Conservation (phyloP, 352 stramenopile genomes). For the Globisporangium nagaii region DNA sequence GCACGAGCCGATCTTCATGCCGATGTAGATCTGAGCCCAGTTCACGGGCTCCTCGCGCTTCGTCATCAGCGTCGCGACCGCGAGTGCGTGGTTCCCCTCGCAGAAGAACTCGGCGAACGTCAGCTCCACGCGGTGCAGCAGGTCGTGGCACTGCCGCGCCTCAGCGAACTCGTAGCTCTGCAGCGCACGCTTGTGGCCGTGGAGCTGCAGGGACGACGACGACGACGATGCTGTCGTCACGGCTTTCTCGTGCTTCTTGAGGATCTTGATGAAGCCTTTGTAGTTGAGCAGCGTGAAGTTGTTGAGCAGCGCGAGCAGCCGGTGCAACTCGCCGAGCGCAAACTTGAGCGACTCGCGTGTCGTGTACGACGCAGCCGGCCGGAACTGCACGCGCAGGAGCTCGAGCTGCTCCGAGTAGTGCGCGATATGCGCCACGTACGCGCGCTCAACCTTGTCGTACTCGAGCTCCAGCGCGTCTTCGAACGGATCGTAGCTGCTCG, state of each 20-base stretch:
- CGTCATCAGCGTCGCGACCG: slow-evolving; percentile 72
- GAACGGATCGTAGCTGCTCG: slow-evolving; percentile 87
- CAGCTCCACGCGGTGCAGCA: slow-evolving; percentile 50
- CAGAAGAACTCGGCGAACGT: slow-evolving; percentile 77
- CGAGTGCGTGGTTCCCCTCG: slow-evolving; percentile 61
- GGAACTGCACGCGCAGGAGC: slow-evolving; percentile 67
- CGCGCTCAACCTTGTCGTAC: slow-evolving; percentile 87
- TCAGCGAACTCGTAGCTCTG: slow-evolving; percentile 57
- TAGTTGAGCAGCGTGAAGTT: slow-evolving; percentile 99
- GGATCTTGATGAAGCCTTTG: slow-evolving; percentile 97
- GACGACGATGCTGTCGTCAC: slow-evolving; percentile 65
- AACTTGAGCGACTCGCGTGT: slow-evolving; percentile 90
- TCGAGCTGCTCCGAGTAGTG: slow-evolving; percentile 83
- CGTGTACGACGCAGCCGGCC: slow-evolving; percentile 42
- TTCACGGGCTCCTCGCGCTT: slow-evolving; percentile 74
- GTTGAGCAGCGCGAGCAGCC: slow-evolving; percentile 90
- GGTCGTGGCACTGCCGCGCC: slow-evolving; percentile 34
- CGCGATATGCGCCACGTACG: too few relatives aligned
- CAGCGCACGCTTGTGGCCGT: slow-evolving; percentile 43
- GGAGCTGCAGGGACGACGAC: slow-evolving; percentile 22
- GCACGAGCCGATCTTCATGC: slow-evolving; percentile 77
- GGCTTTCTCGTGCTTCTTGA: slow-evolving; percentile 98
- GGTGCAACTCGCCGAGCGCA: slow-evolving; percentile 91
- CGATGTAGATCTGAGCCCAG: slow-evolving; percentile 79
- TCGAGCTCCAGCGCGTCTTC: slow-evolving; percentile 74